Evolutionary conservation across 202 grass and related monocot species (phyloP), one percentile per base, ranked within the genome.

Genomic region (Setaria viridis): DNA sequence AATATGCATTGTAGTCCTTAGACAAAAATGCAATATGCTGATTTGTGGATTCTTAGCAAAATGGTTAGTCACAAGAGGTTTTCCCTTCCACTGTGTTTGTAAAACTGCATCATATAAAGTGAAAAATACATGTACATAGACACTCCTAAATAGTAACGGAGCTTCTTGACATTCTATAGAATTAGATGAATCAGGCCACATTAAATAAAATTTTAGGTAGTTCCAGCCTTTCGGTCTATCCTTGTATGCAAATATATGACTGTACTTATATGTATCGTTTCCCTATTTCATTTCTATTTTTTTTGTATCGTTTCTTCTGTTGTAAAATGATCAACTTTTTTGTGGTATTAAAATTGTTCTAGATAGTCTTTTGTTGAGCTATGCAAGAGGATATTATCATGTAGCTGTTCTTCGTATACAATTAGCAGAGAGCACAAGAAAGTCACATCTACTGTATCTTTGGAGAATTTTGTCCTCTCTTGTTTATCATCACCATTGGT

Each of bases 171-270:
- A 34, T 33, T 15, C 2, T 20, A 48, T 17, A 33, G 60, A 34
- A 65, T n/a, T 60, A 33, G 5, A 37, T 57, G 51, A 41, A 58
- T 14, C 25, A 17, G 7, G 8, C 29, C 32, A 64, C 39, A 57
- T 14, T 62, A 14, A n/a, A 57, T 83, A 41, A 51, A 58, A 39
- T 74, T 67, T 77, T 84, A 4, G 62, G 54, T 53, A 66, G 11
- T 21, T 85, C 9, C 2, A 1, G 10, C 33, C 13, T 70, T 45
- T 53, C 47, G 76, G 6, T 42, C 5, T 32, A 42, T 37, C 71
- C 50, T 34, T 67, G 1, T 35, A 67, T 45, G n/a, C n/a, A 67
- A 76, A 8, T 55, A 43, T 72, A 34, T 11, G 14, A 46, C 35
- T 57, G 17, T 73, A 17, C n/a, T 20, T 66, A 15, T 43, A 11